Conservation (phyloP, 2,329 filamentous ascomycete species). For the Scleromitrula shiraiana region DNA sequence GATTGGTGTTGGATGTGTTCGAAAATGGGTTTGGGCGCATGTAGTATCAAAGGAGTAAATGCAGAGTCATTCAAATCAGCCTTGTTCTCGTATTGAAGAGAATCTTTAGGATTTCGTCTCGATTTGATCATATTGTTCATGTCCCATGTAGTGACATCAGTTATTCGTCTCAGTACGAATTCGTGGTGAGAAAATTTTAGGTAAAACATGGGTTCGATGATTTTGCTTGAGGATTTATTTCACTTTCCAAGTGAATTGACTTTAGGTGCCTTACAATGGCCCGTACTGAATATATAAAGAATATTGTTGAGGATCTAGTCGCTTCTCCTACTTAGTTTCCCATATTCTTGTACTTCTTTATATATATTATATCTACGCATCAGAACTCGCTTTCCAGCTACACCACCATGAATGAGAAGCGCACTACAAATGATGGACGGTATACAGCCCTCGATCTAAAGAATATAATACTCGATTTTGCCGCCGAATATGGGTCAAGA, state of each 20-base stretch:
- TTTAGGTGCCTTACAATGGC: neutral
- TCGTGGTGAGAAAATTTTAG: too few species aligned
- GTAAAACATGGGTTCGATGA: too few species aligned
- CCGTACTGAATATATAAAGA: neutral
- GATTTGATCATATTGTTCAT: too few species aligned
- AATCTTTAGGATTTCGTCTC: neutral
- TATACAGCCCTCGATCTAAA: neutral
- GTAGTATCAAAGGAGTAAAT: conserved; percentile 20
- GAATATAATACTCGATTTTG: neutral
- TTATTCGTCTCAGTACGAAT: too few species aligned
- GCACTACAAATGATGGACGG: neutral
- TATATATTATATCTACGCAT: too few species aligned
- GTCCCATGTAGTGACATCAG: too few species aligned
- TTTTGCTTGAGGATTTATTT: neutral
- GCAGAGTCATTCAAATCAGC: conserved; percentile 8
- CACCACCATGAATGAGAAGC: too few species aligned
- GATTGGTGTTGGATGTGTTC: conserved; percentile 6
- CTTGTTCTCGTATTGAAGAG: neutral
- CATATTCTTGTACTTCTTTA: too few species aligned
- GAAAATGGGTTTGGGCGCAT: conserved; percentile 20
- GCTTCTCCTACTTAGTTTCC: too few species aligned
- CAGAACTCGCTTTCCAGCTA: too few species aligned
- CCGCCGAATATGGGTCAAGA: too few species aligned
- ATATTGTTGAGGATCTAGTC: too few species aligned
- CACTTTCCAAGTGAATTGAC: neutral